phyloP scores from a whole-genome alignment of 805 yeast species.

The baker's yeast (Saccharomyces cerevisiae) region DNA sequence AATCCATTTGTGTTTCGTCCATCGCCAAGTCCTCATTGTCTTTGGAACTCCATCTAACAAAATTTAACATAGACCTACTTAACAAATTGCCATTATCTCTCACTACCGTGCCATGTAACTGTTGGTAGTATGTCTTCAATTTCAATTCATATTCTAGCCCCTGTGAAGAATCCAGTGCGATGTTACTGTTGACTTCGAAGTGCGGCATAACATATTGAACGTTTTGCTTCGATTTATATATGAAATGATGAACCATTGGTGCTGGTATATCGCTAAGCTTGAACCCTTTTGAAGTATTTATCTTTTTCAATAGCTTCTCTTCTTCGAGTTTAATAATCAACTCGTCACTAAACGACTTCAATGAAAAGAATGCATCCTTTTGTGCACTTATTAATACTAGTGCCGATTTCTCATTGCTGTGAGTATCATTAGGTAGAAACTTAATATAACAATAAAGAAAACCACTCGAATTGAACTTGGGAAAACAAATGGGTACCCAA shows the following conservation, averaged over 20 bases:
- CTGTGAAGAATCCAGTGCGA: constrained; percentile 5
- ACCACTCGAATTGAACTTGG: constrained; percentile 82
- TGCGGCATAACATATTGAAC: constrained; percentile 41
- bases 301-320: constrained; percentile 32
- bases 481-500: constrained; percentile 91
- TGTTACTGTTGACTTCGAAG: constrained; percentile 12
- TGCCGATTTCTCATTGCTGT: constrained; percentile 25
- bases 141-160: constrained; percentile 15
- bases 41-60: constrained; percentile 34
- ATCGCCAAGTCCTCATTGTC: not conserved
- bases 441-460: constrained; percentile 76
- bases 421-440: constrained; percentile 34
- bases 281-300: constrained; percentile 34
- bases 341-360: constrained; percentile 51
- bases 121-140: constrained; percentile 22
- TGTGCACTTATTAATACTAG: constrained; percentile 45
- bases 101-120: constrained; percentile 18
- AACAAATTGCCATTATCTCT: constrained; percentile 24
- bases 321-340: constrained; percentile 38
- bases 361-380: constrained; percentile 68
- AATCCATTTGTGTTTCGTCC: not conserved
- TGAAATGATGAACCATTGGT: constrained; percentile 62
- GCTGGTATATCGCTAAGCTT: constrained; percentile 48
- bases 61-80: constrained; percentile 38
- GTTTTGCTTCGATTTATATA: constrained; percentile 61